Base-by-base conservation (phyloP, 805 yeast genomes). In the Candida loeiensis region DNA sequence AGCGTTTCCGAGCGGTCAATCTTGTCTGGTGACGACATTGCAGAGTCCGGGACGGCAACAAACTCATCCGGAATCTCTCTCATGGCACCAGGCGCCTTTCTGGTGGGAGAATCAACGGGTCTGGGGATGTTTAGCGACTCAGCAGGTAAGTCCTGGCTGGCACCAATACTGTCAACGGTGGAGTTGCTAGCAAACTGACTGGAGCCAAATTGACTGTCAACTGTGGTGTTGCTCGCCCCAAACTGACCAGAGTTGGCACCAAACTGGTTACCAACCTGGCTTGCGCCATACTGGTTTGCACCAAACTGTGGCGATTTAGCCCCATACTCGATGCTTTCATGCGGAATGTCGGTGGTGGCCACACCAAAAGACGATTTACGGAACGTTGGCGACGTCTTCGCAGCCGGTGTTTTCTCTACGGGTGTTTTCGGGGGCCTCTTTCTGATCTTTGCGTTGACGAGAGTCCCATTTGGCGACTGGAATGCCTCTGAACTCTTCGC, bases 11-110 rank as follows among this genome's bases (percentile, higher is more conserved):
- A 11, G 13, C 33, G 33, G 9, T 20, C 36, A 20, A 20, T 32
- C 35, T 31, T 37, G 8, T 37, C 32, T 11, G 40, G 40, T 4
- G 34, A 29, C 22, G 25, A 18, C 6, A 35, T 18, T 2, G 40
- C 35, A 9, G 35, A 30, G 11, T 27, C 30, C 7, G 33, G 33
- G 9, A 30, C 33, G 4, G 33, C 13, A 16, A 30, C 33, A 30
- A 30, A 30, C 33, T 30, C 33, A 16, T 30, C 33, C 4, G 33
- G 17, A 4, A 27, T 17, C 13, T 27, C 31, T 13, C 13, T 27
- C 31, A 27, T 27, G 16, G 17, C 7, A 11, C 7, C 16, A 27
- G 16, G 16, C 13, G 16, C 17, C 16, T 5, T 5, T 7, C 4
- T 12, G 4, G 18, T 5, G 31, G 31, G 11, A 14, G 14, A 13